Evolutionary conservation across 352 stramenopile genomes (phyloP).

Genomic region (Globisporangium megalacanthum): DNA sequence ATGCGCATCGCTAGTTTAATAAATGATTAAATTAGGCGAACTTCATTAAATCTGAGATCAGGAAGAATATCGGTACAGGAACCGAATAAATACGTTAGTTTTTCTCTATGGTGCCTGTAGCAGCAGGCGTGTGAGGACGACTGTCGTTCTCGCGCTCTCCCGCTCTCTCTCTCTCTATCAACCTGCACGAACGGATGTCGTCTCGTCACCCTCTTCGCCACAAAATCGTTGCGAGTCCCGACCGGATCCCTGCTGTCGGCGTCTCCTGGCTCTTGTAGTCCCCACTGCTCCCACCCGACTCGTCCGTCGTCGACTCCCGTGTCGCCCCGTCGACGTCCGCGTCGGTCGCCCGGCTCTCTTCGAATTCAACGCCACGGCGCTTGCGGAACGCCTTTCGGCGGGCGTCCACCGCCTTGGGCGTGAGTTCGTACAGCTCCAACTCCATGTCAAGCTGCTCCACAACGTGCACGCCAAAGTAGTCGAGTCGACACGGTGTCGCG

Average conservation of each 20-base stretch:
- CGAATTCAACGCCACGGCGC: conserved; percentile 21
- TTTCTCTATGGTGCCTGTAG: too few relatives aligned
- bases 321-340: not conserved
- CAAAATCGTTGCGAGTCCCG: conserved; percentile 29
- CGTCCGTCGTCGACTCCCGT: conserved; percentile 32
- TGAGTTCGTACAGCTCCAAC: conserved; percentile 58
- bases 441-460: conserved; percentile 47
- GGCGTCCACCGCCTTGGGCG: conserved; percentile 43
- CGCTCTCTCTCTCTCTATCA: too few relatives aligned
- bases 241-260: conserved; percentile 30
- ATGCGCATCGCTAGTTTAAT: not conserved
- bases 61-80: too few relatives aligned
- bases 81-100: too few relatives aligned
- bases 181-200: too few relatives aligned
- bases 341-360: conserved; percentile 13
- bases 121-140: too few relatives aligned
- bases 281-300: conserved; percentile 12
- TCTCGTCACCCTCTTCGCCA: conserved; percentile 22
- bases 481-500: conserved; percentile 33
- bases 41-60: too few relatives aligned
- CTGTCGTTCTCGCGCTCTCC: too few relatives aligned
- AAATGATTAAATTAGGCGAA: conserved; percentile 8
- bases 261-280: conserved; percentile 40
- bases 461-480: conserved; percentile 44
- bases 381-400: conserved; percentile 51